Evolutionary conservation across 768 basidiomycete species (phyloP).

Genomic region (Russula compacta): DNA sequence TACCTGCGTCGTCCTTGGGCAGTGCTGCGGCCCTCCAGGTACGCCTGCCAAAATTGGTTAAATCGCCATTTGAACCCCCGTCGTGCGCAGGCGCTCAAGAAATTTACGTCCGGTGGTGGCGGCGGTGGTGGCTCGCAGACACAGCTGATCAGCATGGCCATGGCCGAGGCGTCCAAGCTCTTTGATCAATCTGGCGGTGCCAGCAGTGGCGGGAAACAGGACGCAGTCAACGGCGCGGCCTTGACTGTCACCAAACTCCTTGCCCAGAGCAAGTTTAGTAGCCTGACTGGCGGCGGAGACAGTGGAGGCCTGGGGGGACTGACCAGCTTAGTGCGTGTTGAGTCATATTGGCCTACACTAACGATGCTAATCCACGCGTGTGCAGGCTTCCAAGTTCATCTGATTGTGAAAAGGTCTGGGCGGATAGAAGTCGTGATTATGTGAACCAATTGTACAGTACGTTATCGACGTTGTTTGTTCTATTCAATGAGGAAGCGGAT

Average conservation of each 20-base stretch:
- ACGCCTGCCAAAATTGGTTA: constrained; percentile 3
- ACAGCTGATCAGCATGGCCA: constrained; percentile 75
- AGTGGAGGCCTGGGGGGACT: constrained; percentile 62
- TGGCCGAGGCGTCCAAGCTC: constrained; percentile 71
- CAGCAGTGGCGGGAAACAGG: constrained; percentile 65
- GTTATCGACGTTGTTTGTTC: too few species aligned
- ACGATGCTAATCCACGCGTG: constrained; percentile 6
- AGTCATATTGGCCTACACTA: constrained; percentile 10
- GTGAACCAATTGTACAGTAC: too few species aligned
- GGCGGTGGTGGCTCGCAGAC: constrained; percentile 39
- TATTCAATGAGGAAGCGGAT: too few species aligned
- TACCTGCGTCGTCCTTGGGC: constrained; percentile 58
- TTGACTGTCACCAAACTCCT: constrained; percentile 81
- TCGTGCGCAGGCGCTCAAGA: constrained; percentile 45
- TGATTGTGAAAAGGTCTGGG: constrained; percentile 1
- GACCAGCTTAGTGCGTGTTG: constrained; percentile 28
- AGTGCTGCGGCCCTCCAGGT: constrained; percentile 74
- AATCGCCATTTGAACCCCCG: background rate
- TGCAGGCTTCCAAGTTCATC: constrained; percentile 12
- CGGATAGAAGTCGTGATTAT: too few species aligned
- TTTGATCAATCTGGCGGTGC: constrained; percentile 64
- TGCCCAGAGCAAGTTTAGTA: constrained; percentile 54
- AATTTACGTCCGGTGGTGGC: constrained; percentile 47
- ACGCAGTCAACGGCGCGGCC: constrained; percentile 76
- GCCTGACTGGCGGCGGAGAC: constrained; percentile 46